Conservation (phyloP, 2,329 filamentous ascomycete genomes). For the Cercospora brassicicola region DNA sequence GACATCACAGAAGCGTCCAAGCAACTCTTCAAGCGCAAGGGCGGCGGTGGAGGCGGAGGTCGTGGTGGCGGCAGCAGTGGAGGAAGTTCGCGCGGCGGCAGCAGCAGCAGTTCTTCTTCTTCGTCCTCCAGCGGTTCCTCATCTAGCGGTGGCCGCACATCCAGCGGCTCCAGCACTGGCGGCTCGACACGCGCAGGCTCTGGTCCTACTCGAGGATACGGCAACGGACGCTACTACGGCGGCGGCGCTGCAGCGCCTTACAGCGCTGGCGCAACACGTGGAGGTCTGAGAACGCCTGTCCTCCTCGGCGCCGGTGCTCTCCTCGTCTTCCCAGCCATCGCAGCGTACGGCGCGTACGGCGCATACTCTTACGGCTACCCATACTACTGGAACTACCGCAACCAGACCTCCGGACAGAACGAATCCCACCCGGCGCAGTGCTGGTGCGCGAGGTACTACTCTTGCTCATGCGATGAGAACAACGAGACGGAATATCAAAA, state of each 20-base stretch:
- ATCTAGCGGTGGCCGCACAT: slow-evolving; percentile 25
- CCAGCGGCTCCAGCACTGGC: slow-evolving; percentile 20
- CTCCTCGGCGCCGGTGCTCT: slow-evolving; percentile 53
- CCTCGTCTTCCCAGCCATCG: slow-evolving; percentile 57
- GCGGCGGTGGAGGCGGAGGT: slow-evolving; percentile 48
- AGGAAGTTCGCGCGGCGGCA: neutral
- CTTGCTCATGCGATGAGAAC: slow-evolving; percentile 67
- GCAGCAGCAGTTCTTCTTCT: slow-evolving; percentile 23
- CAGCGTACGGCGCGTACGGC: slow-evolving; percentile 64
- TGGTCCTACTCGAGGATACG: slow-evolving; percentile 59
- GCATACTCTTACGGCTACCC: slow-evolving; percentile 62
- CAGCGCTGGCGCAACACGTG: slow-evolving; percentile 51
- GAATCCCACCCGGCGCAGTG: slow-evolving; percentile 63
- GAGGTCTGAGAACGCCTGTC: slow-evolving; percentile 51
- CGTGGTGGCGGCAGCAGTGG: slow-evolving; percentile 37
- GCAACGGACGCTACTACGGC: slow-evolving; percentile 62
- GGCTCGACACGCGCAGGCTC: slow-evolving; percentile 50
- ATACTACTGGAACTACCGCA: slow-evolving; percentile 57
- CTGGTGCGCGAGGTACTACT: slow-evolving; percentile 57
- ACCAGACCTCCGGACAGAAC: slow-evolving; percentile 51
- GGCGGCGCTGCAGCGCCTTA: slow-evolving; percentile 66
- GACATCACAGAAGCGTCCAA: slow-evolving; percentile 38
- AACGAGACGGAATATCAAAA: slow-evolving; percentile 63
- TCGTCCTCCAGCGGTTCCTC: slow-evolving; percentile 22
- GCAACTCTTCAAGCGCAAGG: slow-evolving; percentile 49